phyloP scores from a whole-genome alignment of 2,329 filamentous ascomycete species.

The Cladosporium colombiae region DNA sequence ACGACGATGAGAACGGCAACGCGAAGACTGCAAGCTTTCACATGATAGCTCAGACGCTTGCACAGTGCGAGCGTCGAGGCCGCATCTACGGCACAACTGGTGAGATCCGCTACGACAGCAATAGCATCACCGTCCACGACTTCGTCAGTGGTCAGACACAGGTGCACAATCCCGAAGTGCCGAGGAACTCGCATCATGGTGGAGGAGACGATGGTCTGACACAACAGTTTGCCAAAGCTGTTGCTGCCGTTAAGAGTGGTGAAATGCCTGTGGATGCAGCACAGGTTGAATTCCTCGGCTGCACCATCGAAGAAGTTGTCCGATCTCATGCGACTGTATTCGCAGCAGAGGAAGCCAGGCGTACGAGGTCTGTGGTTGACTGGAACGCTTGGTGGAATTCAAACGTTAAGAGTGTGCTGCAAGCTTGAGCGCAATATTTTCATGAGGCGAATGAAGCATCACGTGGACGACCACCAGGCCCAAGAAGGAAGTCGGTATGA shows the following conservation, averaged over 20 bases:
- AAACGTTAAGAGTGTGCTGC: constrained; percentile 45
- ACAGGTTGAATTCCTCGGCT: constrained; percentile 75
- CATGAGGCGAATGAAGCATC: neutral
- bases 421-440: neutral
- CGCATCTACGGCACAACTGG: constrained; percentile 83
- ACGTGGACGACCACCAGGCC: neutral
- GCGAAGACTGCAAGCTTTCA: constrained; percentile 88
- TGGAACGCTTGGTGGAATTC: constrained; percentile 76
- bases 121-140: constrained; percentile 72
- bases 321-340: constrained; percentile 91
- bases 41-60: constrained; percentile 88
- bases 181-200: constrained; percentile 58
- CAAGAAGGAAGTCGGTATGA: neutral
- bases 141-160: constrained; percentile 62
- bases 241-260: constrained; percentile 74
- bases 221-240: constrained; percentile 78
- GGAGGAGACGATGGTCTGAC: constrained; percentile 80
- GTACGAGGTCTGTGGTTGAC: constrained; percentile 66
- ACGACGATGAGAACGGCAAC: constrained; percentile 62
- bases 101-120: constrained; percentile 83
- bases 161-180: constrained; percentile 61
- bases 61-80: constrained; percentile 82
- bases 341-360: constrained; percentile 84
- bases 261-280: constrained; percentile 67
- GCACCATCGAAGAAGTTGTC: constrained; percentile 82